Percentiles rank a stretch among this genome's conserved stretches.
phyloP scores from a whole-genome alignment of 306 rosid species.

The Trichosanthes truncata region DNA sequence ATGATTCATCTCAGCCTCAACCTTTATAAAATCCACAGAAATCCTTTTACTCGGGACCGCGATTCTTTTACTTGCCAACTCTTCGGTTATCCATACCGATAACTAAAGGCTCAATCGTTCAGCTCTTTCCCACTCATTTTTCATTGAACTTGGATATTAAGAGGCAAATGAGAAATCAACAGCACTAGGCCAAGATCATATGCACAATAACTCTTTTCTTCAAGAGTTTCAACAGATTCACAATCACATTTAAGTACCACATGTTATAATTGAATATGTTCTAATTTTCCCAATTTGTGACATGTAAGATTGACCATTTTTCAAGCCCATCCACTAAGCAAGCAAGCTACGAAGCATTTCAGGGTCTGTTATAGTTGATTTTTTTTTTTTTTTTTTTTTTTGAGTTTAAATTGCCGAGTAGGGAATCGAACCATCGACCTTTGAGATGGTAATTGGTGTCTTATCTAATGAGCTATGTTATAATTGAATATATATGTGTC shows the following conservation, averaged over 20 bases:
- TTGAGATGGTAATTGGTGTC: no score
- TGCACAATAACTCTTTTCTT: not conserved
- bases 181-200: not conserved
- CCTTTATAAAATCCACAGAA: not conserved
- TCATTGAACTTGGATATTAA: not conserved
- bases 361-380: not conserved
- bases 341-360: not conserved
- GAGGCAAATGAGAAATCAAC: not conserved
- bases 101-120: not conserved
- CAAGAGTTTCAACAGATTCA: not conserved
- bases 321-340: not conserved
- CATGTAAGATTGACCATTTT: not conserved
- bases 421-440: no score
- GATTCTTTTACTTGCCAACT: not conserved
- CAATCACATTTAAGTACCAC: not conserved
- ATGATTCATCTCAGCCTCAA: not conserved
- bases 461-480: not conserved
- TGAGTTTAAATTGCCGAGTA: no score
- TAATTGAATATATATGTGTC: no score
- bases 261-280: not conserved
- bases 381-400: no score
- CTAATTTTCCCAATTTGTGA: not conserved
- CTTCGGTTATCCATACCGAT: not conserved
- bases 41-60: not conserved
- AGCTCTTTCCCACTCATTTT: not conserved